phyloP scores from a whole-genome alignment of 2,329 filamentous ascomycete species.

The Periconia digitata region DNA sequence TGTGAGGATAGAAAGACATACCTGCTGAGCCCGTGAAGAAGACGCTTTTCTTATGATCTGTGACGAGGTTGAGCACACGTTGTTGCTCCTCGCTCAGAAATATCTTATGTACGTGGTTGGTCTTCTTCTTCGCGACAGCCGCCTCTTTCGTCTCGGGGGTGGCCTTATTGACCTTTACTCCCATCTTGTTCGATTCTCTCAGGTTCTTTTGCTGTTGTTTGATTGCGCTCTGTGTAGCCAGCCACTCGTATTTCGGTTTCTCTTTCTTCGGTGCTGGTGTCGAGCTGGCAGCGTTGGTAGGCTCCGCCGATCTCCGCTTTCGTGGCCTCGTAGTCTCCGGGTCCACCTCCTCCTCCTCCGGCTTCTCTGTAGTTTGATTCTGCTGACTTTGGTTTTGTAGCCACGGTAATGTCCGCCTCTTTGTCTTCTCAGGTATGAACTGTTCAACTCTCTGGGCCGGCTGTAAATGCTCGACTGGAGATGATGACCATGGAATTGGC shows the following conservation, averaged over 20 bases:
- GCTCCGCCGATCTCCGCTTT: constrained; percentile 37
- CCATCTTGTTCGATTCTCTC: constrained; percentile 62
- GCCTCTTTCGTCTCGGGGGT: constrained; percentile 53
- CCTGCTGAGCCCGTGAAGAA: constrained; percentile 98
- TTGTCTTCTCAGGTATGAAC: constrained; percentile 45
- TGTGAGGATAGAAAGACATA: constrained; percentile 20
- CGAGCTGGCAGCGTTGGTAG: constrained; percentile 35
- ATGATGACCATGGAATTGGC: constrained; percentile 73
- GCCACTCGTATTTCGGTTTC: constrained; percentile 60
- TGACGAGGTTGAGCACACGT: constrained; percentile 79
- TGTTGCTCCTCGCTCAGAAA: constrained; percentile 85
- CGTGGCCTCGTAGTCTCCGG: constrained; percentile 24
- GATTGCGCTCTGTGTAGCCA: constrained; percentile 71
- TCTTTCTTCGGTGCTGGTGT: constrained; percentile 49
- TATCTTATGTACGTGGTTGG: constrained; percentile 56
- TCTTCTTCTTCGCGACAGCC: constrained; percentile 46
- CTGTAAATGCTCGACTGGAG: constrained; percentile 53
- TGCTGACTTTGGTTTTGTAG: constrained; percentile 42
- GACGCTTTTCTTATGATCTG: constrained; percentile 79
- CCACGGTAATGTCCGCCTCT: constrained; percentile 69
- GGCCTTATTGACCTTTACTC: constrained; percentile 41
- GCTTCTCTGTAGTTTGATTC: constrained; percentile 18
- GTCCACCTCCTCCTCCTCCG: constrained; percentile 21
- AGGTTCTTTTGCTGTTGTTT: constrained; percentile 78
- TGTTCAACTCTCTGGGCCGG: constrained; percentile 32